phyloP scores from a whole-genome alignment of 2,329 filamentous ascomycete species.

The Colletotrichum tabaci region DNA sequence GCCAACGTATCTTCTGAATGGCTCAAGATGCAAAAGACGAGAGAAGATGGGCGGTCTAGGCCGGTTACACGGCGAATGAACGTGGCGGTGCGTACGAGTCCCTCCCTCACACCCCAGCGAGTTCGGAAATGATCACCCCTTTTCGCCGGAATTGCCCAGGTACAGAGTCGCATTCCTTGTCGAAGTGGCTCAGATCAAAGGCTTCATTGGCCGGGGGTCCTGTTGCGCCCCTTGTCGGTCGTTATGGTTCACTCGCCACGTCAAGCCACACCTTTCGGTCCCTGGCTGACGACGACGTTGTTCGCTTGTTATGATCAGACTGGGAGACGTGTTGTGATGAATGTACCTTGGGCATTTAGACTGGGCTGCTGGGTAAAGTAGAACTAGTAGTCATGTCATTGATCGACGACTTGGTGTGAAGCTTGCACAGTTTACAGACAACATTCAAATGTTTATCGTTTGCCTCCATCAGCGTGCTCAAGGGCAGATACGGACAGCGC shows the following conservation, averaged over 20 bases:
- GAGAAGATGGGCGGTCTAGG: constrained; percentile 23
- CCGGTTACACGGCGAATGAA: constrained; percentile 1
- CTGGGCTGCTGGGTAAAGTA: no score
- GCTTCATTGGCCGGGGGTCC: constrained; percentile 22
- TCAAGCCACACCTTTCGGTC: constrained; percentile 31
- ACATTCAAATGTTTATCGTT: no score
- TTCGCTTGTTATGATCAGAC: no score
- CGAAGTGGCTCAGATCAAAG: constrained; percentile 5
- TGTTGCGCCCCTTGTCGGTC: constrained; percentile 3
- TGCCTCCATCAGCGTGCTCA: no score
- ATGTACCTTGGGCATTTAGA: no score
- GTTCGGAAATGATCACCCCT: constrained; percentile 41
- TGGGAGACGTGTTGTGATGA: no score
- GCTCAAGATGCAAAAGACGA: neutral
- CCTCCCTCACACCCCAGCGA: neutral
- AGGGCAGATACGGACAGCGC: no score
- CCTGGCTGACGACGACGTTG: neutral
- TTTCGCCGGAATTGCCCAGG: constrained; percentile 26
- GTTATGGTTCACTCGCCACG: constrained; percentile 33
- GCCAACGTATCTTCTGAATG: constrained; percentile 16
- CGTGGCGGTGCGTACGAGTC: constrained; percentile 40
- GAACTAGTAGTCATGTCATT: no score
- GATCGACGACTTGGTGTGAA: no score
- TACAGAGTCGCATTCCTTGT: constrained; percentile 31
- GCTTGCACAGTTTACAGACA: no score